Conservation (phyloP, 768 basidiomycete species). For the Glaciozyma antarctica region DNA sequence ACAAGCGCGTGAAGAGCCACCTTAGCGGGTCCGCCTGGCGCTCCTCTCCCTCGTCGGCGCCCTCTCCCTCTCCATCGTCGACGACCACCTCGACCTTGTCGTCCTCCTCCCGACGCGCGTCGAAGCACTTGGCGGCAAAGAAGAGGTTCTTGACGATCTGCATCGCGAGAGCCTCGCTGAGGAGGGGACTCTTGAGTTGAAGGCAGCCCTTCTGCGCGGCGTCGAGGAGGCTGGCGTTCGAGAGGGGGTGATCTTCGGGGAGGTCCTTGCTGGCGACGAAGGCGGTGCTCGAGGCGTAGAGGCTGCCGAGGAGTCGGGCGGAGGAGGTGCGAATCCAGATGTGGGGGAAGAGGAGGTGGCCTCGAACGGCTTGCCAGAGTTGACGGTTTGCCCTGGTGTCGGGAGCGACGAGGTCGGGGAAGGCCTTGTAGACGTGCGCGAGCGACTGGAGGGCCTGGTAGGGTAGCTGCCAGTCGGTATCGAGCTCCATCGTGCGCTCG, state of each 20-base stretch:
- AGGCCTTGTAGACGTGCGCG: constrained; percentile 46
- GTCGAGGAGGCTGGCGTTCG: constrained; percentile 49
- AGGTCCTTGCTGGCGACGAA: constrained; percentile 37
- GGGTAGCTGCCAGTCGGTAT: constrained; percentile 67
- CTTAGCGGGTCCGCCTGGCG: constrained; percentile 52
- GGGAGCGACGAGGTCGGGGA: constrained; percentile 44
- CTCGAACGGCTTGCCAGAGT: constrained; percentile 55
- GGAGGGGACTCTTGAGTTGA: constrained; percentile 70
- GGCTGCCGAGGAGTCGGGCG: constrained; percentile 60
- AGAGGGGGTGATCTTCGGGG: constrained; percentile 46
- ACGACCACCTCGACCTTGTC: constrained; percentile 38
- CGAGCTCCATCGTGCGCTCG: constrained; percentile 38
- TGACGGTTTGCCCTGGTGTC: constrained; percentile 4
- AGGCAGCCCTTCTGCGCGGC: constrained; percentile 62
- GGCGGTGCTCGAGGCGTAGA: constrained; percentile 48
- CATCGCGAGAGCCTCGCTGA: constrained; percentile 61
- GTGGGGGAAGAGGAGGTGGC: constrained; percentile 76
- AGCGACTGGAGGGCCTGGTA: constrained; percentile 68
- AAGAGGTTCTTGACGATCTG: constrained; percentile 90
- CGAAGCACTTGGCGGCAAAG: constrained; percentile 80
- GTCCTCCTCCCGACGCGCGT: constrained; percentile 35
- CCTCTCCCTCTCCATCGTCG: constrained; percentile 37
- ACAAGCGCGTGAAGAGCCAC: constrained; percentile 91
- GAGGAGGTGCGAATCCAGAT: constrained; percentile 83
- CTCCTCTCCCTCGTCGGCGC: constrained; percentile 31